Conservation (phyloP, 345 rosid species). For the Carallia pectinifolia region DNA sequence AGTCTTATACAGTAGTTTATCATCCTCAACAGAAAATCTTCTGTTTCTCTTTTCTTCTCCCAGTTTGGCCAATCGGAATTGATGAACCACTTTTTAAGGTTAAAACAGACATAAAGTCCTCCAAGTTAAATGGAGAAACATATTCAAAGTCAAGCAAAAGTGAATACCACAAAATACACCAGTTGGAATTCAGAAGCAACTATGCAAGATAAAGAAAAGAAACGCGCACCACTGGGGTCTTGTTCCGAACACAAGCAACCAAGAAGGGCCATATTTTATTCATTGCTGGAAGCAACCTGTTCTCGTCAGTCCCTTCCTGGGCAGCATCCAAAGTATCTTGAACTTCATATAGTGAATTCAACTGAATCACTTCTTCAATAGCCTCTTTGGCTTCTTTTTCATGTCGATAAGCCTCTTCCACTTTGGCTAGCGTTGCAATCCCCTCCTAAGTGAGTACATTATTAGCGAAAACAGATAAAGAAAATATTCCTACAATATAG, state of each 20-base stretch:
- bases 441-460: slow-evolving; percentile 49
- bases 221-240: slow-evolving; percentile 55
- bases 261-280: slow-evolving; percentile 90
- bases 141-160: not conserved
- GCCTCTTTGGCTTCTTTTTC: slow-evolving; percentile 68
- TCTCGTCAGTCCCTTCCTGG: slow-evolving; percentile 68
- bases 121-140: too few relatives aligned
- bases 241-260: slow-evolving; percentile 61
- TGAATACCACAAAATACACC: not conserved
- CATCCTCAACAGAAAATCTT: not conserved
- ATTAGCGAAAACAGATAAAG: slow-evolving; percentile 5
- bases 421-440: slow-evolving; percentile 58
- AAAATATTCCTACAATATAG: not conserved
- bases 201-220: not conserved
- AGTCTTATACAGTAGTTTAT: not conserved
- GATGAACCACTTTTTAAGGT: not conserved
- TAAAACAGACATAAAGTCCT: too few relatives aligned
- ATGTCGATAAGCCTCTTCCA: slow-evolving; percentile 71
- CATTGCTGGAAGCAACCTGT: slow-evolving; percentile 87
- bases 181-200: not conserved
- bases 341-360: slow-evolving; percentile 58
- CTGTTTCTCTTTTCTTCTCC: not conserved
- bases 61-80: slow-evolving; percentile 3
- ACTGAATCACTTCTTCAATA: slow-evolving; percentile 58
- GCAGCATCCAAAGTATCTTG: slow-evolving; percentile 56